Evolutionary conservation across 345 rosid species (phyloP).

Genomic region (Acer campestre): DNA sequence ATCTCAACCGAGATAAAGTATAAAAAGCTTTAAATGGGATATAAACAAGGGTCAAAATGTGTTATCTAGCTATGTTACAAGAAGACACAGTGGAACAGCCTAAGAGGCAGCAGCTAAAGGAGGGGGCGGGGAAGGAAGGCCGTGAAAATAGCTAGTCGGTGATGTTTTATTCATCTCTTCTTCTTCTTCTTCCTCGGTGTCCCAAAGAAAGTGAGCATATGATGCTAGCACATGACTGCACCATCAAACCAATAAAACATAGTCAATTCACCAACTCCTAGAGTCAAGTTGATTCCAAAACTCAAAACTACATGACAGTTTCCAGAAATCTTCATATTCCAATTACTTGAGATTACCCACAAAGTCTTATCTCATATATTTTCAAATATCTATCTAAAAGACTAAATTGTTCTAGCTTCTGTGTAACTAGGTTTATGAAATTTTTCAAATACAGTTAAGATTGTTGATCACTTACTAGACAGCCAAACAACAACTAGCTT

Average conservation of each 20-base stretch:
- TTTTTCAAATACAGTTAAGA: too few relatives aligned
- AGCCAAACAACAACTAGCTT: too few relatives aligned
- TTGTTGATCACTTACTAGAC: too few relatives aligned
- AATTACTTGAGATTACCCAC: background rate
- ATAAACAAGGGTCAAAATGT: conserved; percentile 38
- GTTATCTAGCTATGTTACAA: conserved; percentile 34
- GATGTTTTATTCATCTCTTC: conserved; percentile 29
- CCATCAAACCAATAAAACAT: conserved; percentile 23
- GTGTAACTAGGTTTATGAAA: background rate
- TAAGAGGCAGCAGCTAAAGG: conserved; percentile 65
- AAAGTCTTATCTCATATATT: too few relatives aligned
- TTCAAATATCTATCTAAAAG: background rate
- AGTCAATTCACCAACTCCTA: background rate
- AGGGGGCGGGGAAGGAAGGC: conserved; percentile 35
- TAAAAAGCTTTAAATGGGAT: conserved; percentile 12
- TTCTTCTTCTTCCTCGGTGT: conserved; percentile 65
- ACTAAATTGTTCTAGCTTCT: background rate
- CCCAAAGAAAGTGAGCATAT: conserved; percentile 89
- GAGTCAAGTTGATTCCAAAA: background rate
- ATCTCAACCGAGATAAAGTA: conserved; percentile 10
- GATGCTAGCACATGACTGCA: conserved; percentile 87
- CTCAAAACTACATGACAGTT: background rate
- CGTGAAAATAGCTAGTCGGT: conserved; percentile 36
- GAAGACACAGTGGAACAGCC: conserved; percentile 13
- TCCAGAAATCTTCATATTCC: background rate